A percentile compares a stretch with the other conserved stretches of the same genome.
Conservation (phyloP, 139 green algal genomes). For the Chlorella sp. region DNA sequence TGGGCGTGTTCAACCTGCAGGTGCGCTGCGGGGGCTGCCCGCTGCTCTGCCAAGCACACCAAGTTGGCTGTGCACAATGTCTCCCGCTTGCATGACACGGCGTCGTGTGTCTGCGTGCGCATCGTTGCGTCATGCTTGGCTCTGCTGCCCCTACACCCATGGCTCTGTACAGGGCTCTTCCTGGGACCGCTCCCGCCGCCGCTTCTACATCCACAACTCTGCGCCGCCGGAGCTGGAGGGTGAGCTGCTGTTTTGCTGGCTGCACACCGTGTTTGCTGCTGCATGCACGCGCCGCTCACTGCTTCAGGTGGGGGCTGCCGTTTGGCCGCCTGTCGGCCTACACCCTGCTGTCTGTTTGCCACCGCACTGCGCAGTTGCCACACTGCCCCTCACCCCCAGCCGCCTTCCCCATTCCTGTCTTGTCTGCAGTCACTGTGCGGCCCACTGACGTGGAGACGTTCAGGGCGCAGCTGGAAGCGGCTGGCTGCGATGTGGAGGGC, state of each 20-base stretch:
- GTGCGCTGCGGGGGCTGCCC: no score
- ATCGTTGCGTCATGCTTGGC: no score
- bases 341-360: neutral
- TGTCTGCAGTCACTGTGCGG: slow-evolving; percentile 34
- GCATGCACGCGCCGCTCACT: no score
- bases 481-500: slow-evolving; percentile 17
- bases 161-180: slow-evolving; percentile 72
- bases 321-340: neutral
- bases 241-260: neutral
- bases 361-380: neutral
- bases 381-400: no score
- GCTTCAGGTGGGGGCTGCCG: no score
- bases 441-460: slow-evolving; percentile 69
- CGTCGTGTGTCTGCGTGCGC: no score
- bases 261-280: neutral
- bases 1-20: slow-evolving; percentile 92
- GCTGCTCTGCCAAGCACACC: no score
- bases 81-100: no score
- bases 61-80: no score
- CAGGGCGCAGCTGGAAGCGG: neutral
- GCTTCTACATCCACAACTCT: slow-evolving; percentile 76
- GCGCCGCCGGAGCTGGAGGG: slow-evolving; percentile 41
- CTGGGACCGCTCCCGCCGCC: slow-evolving; percentile 81
- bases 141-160: no score
- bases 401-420: no score